A percentile compares a stretch with the other conserved stretches of the same genome.
phyloP scores from a whole-genome alignment of 2,329 filamentous ascomycete genomes.

The Aspergillus pseudonomiae region DNA sequence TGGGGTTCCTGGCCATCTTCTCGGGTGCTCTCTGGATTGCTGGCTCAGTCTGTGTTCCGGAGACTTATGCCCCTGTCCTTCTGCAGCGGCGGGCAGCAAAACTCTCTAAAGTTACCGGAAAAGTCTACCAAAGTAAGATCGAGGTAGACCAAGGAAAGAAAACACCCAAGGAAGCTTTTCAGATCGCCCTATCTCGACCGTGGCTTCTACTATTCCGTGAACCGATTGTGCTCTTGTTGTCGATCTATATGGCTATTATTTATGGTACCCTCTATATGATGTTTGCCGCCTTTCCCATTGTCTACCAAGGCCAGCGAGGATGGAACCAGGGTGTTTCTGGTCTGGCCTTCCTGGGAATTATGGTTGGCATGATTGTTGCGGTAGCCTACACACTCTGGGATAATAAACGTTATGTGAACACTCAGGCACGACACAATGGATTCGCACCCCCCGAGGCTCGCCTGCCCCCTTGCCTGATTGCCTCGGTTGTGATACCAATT shows the following conservation, averaged over 20 bases:
- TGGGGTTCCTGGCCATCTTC: slow-evolving; percentile 63
- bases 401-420: slow-evolving; percentile 25
- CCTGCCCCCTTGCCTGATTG: slow-evolving; percentile 20
- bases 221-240: slow-evolving; percentile 51
- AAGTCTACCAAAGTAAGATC: slow-evolving; percentile 43
- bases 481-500: slow-evolving; percentile 16
- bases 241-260: slow-evolving; percentile 49
- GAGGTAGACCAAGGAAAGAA: slow-evolving; percentile 15
- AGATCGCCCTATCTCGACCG: slow-evolving; percentile 49
- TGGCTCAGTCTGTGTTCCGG: slow-evolving; percentile 23
- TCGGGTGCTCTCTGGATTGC: slow-evolving; percentile 57
- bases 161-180: slow-evolving; percentile 32
- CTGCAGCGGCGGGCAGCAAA: slow-evolving; percentile 50
- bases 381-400: slow-evolving; percentile 40
- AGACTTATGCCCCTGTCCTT: slow-evolving; percentile 50
- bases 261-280: slow-evolving; percentile 54
- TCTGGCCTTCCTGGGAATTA: slow-evolving; percentile 49
- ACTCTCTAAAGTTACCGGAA: slow-evolving; percentile 50
- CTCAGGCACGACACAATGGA: slow-evolving; percentile 10
- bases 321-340: slow-evolving; percentile 48
- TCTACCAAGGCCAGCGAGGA: slow-evolving; percentile 46
- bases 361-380: slow-evolving; percentile 37
- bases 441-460: slow-evolving; percentile 21
- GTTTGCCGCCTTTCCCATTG: slow-evolving; percentile 52
- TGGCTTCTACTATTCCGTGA: slow-evolving; percentile 49